Percentiles rank a stretch among this genome's conserved stretches.
Conservation (phyloP, 495 filamentous ascomycete species). For the Lasiosphaeria ovina region DNA sequence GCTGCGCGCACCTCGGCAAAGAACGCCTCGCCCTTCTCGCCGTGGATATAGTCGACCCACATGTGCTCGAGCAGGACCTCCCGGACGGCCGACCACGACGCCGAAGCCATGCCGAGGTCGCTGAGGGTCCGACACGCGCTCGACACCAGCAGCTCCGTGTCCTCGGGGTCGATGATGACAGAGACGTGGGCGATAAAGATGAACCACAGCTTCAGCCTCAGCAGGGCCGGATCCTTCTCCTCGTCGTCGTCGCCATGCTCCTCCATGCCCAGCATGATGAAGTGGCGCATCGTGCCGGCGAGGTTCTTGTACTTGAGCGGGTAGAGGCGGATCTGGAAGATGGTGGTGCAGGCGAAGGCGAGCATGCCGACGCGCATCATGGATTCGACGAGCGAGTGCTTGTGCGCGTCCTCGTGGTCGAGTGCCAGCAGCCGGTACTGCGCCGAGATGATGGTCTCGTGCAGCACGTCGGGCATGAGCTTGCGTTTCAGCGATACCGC, state of each 20-base stretch:
- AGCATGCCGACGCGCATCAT: constrained; percentile 20
- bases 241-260: background rate
- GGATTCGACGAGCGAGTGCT: background rate
- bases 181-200: constrained; percentile 17
- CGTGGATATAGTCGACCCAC: constrained; percentile 22
- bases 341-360: constrained; percentile 17
- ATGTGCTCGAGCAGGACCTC: constrained; percentile 14
- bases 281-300: constrained; percentile 4
- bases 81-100: constrained; percentile 5
- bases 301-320: constrained; percentile 12
- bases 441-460: constrained; percentile 17
- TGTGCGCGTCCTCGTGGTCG: background rate
- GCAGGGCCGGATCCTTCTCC: background rate
- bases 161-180: constrained; percentile 2
- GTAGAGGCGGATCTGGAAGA: constrained; percentile 15
- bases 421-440: constrained; percentile 24
- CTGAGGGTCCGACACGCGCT: background rate
- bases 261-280: background rate
- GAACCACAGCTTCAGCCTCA: constrained; percentile 18
- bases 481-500: constrained; percentile 12
- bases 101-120: background rate
- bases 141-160: background rate
- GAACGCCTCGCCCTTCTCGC: background rate
- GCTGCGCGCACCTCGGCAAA: background rate
- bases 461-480: constrained; percentile 11